Evolutionary conservation across 306 rosid species (phyloP).

Genomic region (Styphnolobium japonicum): DNA sequence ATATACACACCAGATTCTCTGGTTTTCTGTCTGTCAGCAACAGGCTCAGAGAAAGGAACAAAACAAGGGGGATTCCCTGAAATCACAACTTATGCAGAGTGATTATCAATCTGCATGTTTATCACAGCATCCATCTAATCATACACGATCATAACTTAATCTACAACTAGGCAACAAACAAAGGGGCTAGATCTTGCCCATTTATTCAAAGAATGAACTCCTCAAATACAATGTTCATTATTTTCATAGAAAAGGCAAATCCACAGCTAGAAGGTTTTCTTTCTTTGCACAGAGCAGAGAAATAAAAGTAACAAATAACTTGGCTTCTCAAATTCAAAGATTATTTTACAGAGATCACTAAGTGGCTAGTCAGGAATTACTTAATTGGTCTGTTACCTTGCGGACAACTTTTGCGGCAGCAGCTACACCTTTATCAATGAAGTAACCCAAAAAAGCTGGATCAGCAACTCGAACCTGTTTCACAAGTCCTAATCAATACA

Average conservation of each 20-base stretch:
- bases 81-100: not conserved
- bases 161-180: not conserved
- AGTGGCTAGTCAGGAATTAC: constrained; percentile 1
- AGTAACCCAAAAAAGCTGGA: constrained; percentile 92
- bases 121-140: not conserved
- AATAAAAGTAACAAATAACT: not conserved
- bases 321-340: constrained; percentile 13
- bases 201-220: not conserved
- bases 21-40: too few species aligned
- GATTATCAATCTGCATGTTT: not conserved
- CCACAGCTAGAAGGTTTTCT: not conserved
- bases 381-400: constrained; percentile 56
- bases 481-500: constrained; percentile 40
- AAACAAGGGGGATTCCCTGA: not conserved
- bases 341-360: not conserved
- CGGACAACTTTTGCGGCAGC: constrained; percentile 98
- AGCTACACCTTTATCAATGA: constrained; percentile 92
- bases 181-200: not conserved
- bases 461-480: constrained; percentile 96
- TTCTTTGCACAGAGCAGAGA: not conserved
- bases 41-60: not conserved
- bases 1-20: too few species aligned
- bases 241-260: not conserved
- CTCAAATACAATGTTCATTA: not conserved
- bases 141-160: not conserved